Evolutionary conservation across 1,284 basidiomycete genomes (phyloP).

Genomic region (Pseudozyma tsukubaensis): DNA sequence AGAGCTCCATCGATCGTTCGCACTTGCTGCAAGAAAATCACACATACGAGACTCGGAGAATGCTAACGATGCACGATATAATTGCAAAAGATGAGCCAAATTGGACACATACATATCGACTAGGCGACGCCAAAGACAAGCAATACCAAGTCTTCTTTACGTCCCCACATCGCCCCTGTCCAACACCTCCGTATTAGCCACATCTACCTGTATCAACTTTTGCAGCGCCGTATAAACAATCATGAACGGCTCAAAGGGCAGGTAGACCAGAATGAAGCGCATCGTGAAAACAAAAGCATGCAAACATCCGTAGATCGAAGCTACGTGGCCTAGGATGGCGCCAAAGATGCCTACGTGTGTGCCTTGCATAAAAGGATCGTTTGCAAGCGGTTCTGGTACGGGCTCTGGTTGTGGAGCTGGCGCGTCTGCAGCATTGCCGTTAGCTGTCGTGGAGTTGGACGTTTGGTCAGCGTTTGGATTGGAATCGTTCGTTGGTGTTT

Average conservation of each 20-base stretch:
- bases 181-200: slow-evolving; percentile 42
- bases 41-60: too few species aligned
- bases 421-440: not conserved
- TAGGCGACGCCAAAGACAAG: not conserved
- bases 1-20: too few species aligned
- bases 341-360: slow-evolving; percentile 29
- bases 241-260: slow-evolving; percentile 46
- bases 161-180: slow-evolving; percentile 18
- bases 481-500: not conserved
- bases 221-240: slow-evolving; percentile 27
- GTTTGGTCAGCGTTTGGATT: too few species aligned
- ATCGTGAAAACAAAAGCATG: slow-evolving; percentile 38
- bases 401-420: slow-evolving; percentile 8
- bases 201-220: slow-evolving; percentile 38
- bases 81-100: too few species aligned
- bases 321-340: slow-evolving; percentile 36
- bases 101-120: too few species aligned
- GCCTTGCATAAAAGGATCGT: slow-evolving; percentile 37
- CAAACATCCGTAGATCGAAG: slow-evolving; percentile 44
- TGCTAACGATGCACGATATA: too few species aligned
- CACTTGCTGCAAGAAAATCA: too few species aligned
- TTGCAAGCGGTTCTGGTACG: slow-evolving; percentile 21
- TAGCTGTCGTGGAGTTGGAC: not conserved
- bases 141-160: not conserved
- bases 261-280: slow-evolving; percentile 39